Base-by-base conservation (phyloP, 257 asterid genomes). In the Nemophila menziesii region DNA sequence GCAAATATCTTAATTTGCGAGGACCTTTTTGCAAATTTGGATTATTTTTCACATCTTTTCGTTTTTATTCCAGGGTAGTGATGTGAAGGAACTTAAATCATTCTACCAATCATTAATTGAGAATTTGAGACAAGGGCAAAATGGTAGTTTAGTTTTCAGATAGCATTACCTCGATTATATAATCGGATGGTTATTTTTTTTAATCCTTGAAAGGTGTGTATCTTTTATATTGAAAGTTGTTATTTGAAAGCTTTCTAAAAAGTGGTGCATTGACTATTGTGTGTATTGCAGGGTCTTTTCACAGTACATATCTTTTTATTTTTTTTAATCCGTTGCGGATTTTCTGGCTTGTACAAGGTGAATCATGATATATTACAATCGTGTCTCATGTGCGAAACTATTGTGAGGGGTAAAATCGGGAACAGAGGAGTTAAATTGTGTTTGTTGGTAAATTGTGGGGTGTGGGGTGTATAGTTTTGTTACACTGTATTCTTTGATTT, bases 91-190 rank as follows among this genome's bases (percentile, higher is more conserved):
- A 11, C 61, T 90, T 54, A 81, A 78, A 66, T 70, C 84, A 42
- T 85, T 79, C 64, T 90, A 81, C 71, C 94, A 79, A 66, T 72
- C 77, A 2, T 76, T 90, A 36, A 63, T 90, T 26, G 89, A 81
- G 62, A 77, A 63, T 57, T 63, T 90, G 74, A 81, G 94, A 62
- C 72, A 65, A 47, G 83, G 71, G 55, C 93, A 85, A 55, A 90
- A 79, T 56, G 93, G 94, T 52, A 78, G 86, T 77, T 62, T 78
- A 67, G 92, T 74, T 55, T 76, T 65, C 66, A 78, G 95, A 84
- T 89, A 74, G 55, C 81, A 60, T 54, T 33, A 18, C 16, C 38
- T 15, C 33, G 87, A 69, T 50, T 26, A 69, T 20, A 6, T 38
- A 44, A 23, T 29, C 34, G 16, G 39, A 3, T 19, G 49, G 49